Base-by-base conservation (phyloP, 164 flowering plant species). In the Magnolia officinalis region DNA sequence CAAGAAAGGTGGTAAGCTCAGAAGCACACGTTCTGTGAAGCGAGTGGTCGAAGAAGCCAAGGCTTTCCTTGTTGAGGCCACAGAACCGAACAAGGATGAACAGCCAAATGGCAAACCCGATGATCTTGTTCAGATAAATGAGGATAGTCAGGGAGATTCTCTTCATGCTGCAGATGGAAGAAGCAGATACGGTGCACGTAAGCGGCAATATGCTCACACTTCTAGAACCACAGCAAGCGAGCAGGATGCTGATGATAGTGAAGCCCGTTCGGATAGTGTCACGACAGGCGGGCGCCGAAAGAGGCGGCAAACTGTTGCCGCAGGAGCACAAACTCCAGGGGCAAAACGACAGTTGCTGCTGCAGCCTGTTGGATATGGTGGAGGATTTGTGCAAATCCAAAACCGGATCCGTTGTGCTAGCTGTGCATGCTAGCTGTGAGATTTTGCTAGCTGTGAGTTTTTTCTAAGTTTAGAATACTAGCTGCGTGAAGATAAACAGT, bases 221-320 rank as follows among this genome's bases (percentile, higher is more conserved):
- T 88, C 95, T 11, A 80, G 71, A 80, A 77, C 79, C 63, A 81
- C 80, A 10, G 88, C 37, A 2, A 72, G 74, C 1, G 74, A 72
- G 74, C 74, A 84, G 81, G 96, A 89, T 29, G 84, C 83, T 79
- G 79, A 82, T 74, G 87, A 87, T 10, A 89, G 91, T 79, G 96
- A 93, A 67, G 89, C 85, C 9, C 87, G 51, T 63, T 89, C 92
- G 52, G 94, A 86, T 37, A 91, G 93, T 81, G 86, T 88, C 59
- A 82, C 92, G 5, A 72, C 74, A 72, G 89, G 86, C 70, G 85
- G 91, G 26, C 88, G 84, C 23, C 80, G 87, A 82, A 93, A 92
- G 85, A 89, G 89, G 81, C 84, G 84, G 63, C 93, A 89, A 79
- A 85, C 84, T n/a, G 84, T 80, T 63, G 80, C 87, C 65, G 79